Percentiles rank a stretch among this genome's conserved stretches.
phyloP scores from a whole-genome alignment of 2,329 filamentous ascomycete genomes.

The Cercospora beticola region DNA sequence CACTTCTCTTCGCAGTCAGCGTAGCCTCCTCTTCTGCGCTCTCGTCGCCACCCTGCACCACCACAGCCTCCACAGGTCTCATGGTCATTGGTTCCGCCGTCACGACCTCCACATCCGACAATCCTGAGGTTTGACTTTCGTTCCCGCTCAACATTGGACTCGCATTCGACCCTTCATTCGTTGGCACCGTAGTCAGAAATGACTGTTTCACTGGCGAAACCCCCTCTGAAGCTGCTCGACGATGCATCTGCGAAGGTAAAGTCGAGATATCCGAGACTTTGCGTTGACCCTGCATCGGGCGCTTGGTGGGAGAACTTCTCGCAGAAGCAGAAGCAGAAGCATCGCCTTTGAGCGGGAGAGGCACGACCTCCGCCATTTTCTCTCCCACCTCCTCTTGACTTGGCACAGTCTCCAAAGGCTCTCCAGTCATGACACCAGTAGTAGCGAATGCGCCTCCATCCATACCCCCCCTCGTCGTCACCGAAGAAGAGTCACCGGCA shows the following conservation, averaged over 20 bases:
- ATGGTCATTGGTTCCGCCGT: conserved; percentile 17
- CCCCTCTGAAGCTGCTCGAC: conserved; percentile 5
- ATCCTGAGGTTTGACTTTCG: conserved; percentile 5
- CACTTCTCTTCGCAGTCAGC: conserved; percentile 12
- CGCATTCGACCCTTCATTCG: not conserved
- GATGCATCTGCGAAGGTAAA: conserved; percentile 21
- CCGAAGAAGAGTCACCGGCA: not conserved
- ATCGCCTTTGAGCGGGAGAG: not conserved
- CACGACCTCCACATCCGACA: conserved; percentile 14
- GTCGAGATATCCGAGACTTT: conserved; percentile 30
- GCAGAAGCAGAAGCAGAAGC: not conserved
- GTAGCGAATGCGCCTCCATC: not conserved
- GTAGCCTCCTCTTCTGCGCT: conserved; percentile 21
- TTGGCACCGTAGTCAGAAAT: not conserved
- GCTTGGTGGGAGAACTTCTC: not conserved
- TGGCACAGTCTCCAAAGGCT: conserved; percentile 12
- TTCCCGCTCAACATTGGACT: not conserved
- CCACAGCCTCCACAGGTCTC: conserved; percentile 11
- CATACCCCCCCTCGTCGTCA: not conserved
- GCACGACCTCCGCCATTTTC: not conserved
- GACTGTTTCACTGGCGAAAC: not conserved
- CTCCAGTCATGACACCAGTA: not conserved
- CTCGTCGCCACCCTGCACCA: conserved; percentile 6
- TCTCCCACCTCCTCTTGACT: conserved; percentile 8
- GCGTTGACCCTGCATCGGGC: conserved; percentile 22